Percentiles rank a stretch among this genome's conserved stretches.
Conservation (phyloP, 192 early-diverging fungal species). For the Neocallimastix lanati region DNA sequence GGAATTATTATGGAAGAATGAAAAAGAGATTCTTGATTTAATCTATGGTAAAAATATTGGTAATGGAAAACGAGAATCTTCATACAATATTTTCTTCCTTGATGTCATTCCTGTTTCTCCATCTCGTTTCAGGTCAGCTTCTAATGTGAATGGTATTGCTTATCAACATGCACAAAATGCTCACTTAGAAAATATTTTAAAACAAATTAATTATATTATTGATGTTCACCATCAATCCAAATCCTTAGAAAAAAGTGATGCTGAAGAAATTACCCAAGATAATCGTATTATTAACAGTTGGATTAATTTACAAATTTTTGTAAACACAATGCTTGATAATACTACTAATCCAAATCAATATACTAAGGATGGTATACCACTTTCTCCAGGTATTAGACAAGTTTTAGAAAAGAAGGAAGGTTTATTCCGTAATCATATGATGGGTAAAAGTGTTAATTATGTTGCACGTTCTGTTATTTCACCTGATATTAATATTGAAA, state of each 20-base stretch:
- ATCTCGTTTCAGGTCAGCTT: conserved; percentile 80
- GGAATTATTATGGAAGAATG: conserved; percentile 55
- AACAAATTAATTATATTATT: conserved; percentile 48
- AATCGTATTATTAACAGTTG: conserved; percentile 25
- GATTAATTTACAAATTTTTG: conserved; percentile 71
- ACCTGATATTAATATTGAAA: conserved; percentile 94
- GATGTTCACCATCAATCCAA: conserved; percentile 20
- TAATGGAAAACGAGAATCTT: conserved; percentile 14
- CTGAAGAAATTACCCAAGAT: conserved; percentile 10
- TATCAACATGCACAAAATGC: conserved; percentile 92
- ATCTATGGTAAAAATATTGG: conserved; percentile 47
- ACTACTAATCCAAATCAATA: conserved; percentile 57
- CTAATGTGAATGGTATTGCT: conserved; percentile 68
- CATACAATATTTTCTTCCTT: conserved; percentile 80
- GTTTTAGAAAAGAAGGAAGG: conserved; percentile 98
- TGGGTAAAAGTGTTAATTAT: conserved; percentile 99
- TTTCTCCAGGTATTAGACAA: conserved; percentile 85
- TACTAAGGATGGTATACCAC: conserved; percentile 29
- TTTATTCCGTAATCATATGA: conserved; percentile 98
- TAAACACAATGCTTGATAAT: conserved; percentile 86
- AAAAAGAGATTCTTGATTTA: conserved; percentile 51
- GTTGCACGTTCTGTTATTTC: conserved; percentile 94
- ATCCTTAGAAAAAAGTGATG: conserved; percentile 5
- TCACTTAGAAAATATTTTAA: conserved; percentile 65
- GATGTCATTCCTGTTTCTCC: conserved; percentile 81